phyloP scores from a whole-genome alignment of 495 filamentous ascomycete genomes.

The Talaromyces ruber region DNA sequence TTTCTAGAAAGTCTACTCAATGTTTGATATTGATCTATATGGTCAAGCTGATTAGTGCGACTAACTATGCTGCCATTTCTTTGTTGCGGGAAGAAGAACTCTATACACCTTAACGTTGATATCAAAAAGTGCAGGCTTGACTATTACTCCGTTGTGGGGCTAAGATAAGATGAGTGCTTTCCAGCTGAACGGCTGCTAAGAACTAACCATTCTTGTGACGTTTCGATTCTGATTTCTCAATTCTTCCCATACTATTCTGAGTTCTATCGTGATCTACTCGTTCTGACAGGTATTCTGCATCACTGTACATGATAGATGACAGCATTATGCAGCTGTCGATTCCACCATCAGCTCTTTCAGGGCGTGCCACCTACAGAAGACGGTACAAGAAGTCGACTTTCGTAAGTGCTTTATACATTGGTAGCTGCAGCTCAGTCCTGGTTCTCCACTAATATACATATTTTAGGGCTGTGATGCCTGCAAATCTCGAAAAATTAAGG shows the following conservation, averaged over 20 bases:
- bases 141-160: neutral
- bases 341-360: neutral
- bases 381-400: conserved; percentile 2
- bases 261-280: neutral
- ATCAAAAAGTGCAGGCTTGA: neutral
- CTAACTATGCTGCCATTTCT: too few species aligned
- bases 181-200: neutral
- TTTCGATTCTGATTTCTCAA: neutral
- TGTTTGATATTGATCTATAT: too few species aligned
- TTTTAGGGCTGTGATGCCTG: conserved; percentile 3
- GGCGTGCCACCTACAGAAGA: neutral
- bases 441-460: neutral
- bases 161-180: neutral
- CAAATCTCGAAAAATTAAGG: conserved; percentile 7
- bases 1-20: too few species aligned
- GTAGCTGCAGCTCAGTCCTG: neutral
- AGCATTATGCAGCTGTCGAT: neutral
- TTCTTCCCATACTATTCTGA: neutral
- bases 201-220: neutral
- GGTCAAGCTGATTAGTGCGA: too few species aligned
- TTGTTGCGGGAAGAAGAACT: too few species aligned
- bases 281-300: neutral
- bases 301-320: neutral
- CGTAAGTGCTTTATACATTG: neutral
- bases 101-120: too few species aligned